These are phyloP conservation scores for Lizonia empirigonia DNA, from an alignment of 2,329 filamentous ascomycete species.

Conservation along the genomic window DNA sequence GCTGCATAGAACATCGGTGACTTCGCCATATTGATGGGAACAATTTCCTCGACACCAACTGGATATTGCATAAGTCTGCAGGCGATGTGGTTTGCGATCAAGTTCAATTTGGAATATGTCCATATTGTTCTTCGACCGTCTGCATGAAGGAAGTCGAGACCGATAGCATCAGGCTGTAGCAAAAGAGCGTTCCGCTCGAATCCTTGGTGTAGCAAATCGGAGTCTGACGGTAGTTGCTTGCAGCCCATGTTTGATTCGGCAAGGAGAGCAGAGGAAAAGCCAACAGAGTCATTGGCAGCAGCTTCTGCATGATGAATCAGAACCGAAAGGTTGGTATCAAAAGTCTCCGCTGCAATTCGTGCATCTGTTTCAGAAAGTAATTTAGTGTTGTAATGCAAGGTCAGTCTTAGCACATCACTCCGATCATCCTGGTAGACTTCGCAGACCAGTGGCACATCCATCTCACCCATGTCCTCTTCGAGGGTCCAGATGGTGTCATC, in stretches of 20 bases:
- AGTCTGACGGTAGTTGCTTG: slow-evolving; percentile 8
- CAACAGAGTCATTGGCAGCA: slow-evolving; percentile 29
- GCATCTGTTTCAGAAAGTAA: slow-evolving; percentile 38
- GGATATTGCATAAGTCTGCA: slow-evolving; percentile 32
- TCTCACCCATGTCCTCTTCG: slow-evolving; percentile 61
- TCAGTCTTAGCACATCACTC: slow-evolving; percentile 61
- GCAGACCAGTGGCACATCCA: slow-evolving; percentile 79
- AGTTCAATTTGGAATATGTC: slow-evolving; percentile 41
- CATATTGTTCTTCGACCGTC: slow-evolving; percentile 40
- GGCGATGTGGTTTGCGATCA: slow-evolving; percentile 43
- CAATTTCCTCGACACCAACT: slow-evolving; percentile 38
- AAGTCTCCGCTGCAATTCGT: slow-evolving; percentile 34
- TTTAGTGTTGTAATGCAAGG: slow-evolving; percentile 61
- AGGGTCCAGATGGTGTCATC: slow-evolving; percentile 58
- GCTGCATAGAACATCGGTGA: slow-evolving; percentile 45
- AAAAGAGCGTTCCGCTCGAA: slow-evolving; percentile 46
- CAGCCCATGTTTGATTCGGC: slow-evolving; percentile 34
- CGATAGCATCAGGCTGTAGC: slow-evolving; percentile 32
- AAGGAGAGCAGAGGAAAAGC: slow-evolving; percentile 28
- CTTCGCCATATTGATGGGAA: slow-evolving; percentile 46
- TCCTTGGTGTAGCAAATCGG: slow-evolving; percentile 43
- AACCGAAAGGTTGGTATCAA: slow-evolving; percentile 34
- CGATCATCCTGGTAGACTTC: slow-evolving; percentile 68
- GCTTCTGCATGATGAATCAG: slow-evolving; percentile 29
- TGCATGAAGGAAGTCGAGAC: slow-evolving; percentile 48